Conservation (phyloP, 805 yeast species). For the Saturnispora silvae region DNA sequence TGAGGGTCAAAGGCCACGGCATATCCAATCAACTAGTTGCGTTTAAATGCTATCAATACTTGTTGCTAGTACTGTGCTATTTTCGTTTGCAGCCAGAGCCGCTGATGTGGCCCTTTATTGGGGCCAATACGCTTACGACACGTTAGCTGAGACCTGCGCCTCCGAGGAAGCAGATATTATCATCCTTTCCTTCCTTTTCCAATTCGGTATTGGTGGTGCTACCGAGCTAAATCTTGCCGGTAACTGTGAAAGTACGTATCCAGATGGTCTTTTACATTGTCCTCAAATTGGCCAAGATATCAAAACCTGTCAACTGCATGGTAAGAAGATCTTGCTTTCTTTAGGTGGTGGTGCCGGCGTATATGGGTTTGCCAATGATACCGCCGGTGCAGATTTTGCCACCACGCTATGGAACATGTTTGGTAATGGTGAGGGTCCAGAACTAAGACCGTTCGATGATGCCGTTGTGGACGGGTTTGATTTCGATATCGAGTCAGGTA, state of each 20-base stretch:
- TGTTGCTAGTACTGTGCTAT: too few species aligned
- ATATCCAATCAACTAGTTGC: too few species aligned
- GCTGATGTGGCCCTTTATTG: too few species aligned
- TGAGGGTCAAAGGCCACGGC: too few species aligned
- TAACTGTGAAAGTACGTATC: constrained; percentile 34
- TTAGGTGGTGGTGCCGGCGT: constrained; percentile 62
- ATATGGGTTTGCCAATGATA: constrained; percentile 42
- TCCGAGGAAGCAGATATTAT: constrained; percentile 61
- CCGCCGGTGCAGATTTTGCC: constrained; percentile 51
- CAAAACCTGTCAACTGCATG: constrained; percentile 62
- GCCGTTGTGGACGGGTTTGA: constrained; percentile 79
- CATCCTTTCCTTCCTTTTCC: constrained; percentile 56
- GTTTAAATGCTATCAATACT: too few species aligned
- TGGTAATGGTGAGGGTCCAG: constrained; percentile 41
- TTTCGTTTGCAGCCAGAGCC: too few species aligned
- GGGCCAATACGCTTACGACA: too few species aligned
- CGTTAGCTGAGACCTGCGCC: constrained; percentile 49
- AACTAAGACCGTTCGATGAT: constrained; percentile 52
- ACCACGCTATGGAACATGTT: constrained; percentile 51
- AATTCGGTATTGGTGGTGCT: constrained; percentile 43
- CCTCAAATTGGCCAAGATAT: constrained; percentile 49
- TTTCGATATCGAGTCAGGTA: constrained; percentile 56
- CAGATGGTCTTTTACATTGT: constrained; percentile 35
- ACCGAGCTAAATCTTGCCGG: constrained; percentile 48
- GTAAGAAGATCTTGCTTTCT: constrained; percentile 69